phyloP scores from a whole-genome alignment of 129 eudicot genomes.

The Artemisia annua region DNA sequence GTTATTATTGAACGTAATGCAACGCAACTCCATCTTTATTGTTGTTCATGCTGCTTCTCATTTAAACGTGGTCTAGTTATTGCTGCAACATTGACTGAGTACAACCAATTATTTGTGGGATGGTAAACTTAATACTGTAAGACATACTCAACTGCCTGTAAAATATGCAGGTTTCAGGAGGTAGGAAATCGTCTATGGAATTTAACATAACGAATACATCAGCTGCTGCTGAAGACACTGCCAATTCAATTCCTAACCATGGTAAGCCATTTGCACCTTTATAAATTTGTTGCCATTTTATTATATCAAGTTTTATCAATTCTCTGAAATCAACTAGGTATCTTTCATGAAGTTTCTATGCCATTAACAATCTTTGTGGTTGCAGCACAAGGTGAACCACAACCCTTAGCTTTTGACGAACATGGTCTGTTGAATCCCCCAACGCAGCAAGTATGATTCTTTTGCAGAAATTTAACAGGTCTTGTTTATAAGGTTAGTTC shows the following conservation, averaged over 20 bases:
- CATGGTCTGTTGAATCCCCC: slow-evolving; percentile 23
- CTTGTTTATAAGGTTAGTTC: slow-evolving; percentile 27
- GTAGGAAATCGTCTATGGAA: slow-evolving; percentile 35
- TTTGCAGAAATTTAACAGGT: slow-evolving; percentile 8
- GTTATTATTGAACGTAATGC: slow-evolving; percentile 4
- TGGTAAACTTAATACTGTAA: neutral
- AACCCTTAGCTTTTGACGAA: slow-evolving; percentile 38
- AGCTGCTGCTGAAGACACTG: slow-evolving; percentile 43
- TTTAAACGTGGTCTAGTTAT: neutral
- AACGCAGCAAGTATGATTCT: slow-evolving; percentile 31
- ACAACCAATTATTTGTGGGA: neutral
- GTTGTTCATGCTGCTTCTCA: too few relatives aligned
- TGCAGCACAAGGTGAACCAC: slow-evolving; percentile 27
- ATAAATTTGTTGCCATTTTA: neutral
- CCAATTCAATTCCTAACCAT: slow-evolving; percentile 35
- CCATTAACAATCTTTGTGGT: slow-evolving; percentile 11
- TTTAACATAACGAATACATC: slow-evolving; percentile 33
- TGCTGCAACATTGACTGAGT: neutral
- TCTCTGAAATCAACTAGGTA: neutral
- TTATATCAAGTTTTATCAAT: neutral
- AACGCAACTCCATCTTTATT: neutral
- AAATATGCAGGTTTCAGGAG: slow-evolving; percentile 36
- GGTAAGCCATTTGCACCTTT: slow-evolving; percentile 7
- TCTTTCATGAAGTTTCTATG: neutral
- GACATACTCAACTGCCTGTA: neutral